Evolutionary conservation across 2,329 filamentous ascomycete genomes (phyloP).

Genomic region (Sporothrix phasma): DNA sequence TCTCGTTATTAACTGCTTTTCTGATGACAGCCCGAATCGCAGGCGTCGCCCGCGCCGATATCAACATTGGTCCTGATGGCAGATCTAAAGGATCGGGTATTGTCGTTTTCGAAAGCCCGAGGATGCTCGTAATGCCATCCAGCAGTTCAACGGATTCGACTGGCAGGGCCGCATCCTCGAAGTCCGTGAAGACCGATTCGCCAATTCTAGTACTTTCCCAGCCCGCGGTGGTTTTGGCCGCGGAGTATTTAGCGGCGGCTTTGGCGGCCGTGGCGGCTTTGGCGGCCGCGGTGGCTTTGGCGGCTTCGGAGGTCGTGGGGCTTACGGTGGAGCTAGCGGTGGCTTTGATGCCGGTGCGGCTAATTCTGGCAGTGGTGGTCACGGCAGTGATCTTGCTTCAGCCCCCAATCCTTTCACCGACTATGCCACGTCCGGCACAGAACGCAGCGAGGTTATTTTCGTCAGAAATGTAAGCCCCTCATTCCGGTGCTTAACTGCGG

Average conservation of each 20-base stretch:
- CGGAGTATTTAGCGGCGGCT: slow-evolving; percentile 42
- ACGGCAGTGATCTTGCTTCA: slow-evolving; percentile 32
- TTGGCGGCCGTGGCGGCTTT: slow-evolving; percentile 55
- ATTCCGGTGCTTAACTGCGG: neutral
- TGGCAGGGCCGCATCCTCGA: slow-evolving; percentile 93
- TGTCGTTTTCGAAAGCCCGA: slow-evolving; percentile 91
- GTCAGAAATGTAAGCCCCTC: slow-evolving; percentile 75
- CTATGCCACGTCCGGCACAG: slow-evolving; percentile 75
- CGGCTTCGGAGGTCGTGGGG: slow-evolving; percentile 39
- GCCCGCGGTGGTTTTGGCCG: slow-evolving; percentile 51
- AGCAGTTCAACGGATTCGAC: slow-evolving; percentile 97
- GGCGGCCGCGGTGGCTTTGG: slow-evolving; percentile 51
- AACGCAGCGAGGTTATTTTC: slow-evolving; percentile 76
- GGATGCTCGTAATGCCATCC: slow-evolving; percentile 89
- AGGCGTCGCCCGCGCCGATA: slow-evolving; percentile 85
- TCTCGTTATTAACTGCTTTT: neutral
- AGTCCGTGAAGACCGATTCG: slow-evolving; percentile 92
- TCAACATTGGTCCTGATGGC: slow-evolving; percentile 83
- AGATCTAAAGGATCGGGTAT: slow-evolving; percentile 95
- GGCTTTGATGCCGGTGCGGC: slow-evolving; percentile 35
- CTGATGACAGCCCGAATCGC: slow-evolving; percentile 50
- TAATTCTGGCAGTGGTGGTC: slow-evolving; percentile 41
- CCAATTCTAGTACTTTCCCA: slow-evolving; percentile 45
- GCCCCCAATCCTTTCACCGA: slow-evolving; percentile 86
- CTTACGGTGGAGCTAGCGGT: slow-evolving; percentile 47